Base-by-base conservation (phyloP, 1,284 basidiomycete species). In the Ceratobasidium sp. region DNA sequence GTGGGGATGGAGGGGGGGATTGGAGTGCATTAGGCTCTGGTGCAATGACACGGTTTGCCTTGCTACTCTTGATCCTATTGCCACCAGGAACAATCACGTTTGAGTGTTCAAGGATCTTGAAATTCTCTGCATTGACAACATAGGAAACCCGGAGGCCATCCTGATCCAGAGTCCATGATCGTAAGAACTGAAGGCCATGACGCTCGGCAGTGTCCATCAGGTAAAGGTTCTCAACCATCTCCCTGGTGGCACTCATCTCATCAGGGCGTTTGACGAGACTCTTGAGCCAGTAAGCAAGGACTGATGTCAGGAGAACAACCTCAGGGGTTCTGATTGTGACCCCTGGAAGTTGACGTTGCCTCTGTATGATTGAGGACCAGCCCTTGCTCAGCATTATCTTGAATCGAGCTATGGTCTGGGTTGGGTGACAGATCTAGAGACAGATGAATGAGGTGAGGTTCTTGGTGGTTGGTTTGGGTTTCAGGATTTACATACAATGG, bases 401-500 rank as follows among this genome's bases (percentile, higher is more conserved):
- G 62, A 42, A 25, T 9, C 25, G 25, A 7, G 47, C 19, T 5
- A 66, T n/a, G 3, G 23, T 33, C 11, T 6, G 25, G 16, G 49
- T 53, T 3, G 47, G 60, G 9, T 53, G 36, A 23, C 33, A 39
- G 52, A 53, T 33, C 60, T 64, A n/a, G 16, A 2, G 30, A 14
- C 4, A 30, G n/a, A n/a, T n/a, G n/a, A n/a, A n/a, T n/a, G n/a
- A n/a, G n/a, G n/a, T n/a, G n/a, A n/a, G n/a, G n/a, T n/a, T n/a
- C n/a, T n/a, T n/a, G n/a, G n/a, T n/a, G n/a, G n/a, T n/a, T n/a
- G n/a, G n/a, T n/a, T n/a, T n/a, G n/a, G n/a, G n/a, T n/a, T n/a
- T n/a, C n/a, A n/a, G n/a, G n/a, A n/a, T n/a, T n/a, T n/a, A 33
- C 50, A 39, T 36, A 42, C 59, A 39, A 53, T 52, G 11, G 25